These are phyloP conservation scores for Beauveria pseudobassiana DNA, from an alignment of 2,329 filamentous ascomycete species.

Conservation along the genomic window DNA sequence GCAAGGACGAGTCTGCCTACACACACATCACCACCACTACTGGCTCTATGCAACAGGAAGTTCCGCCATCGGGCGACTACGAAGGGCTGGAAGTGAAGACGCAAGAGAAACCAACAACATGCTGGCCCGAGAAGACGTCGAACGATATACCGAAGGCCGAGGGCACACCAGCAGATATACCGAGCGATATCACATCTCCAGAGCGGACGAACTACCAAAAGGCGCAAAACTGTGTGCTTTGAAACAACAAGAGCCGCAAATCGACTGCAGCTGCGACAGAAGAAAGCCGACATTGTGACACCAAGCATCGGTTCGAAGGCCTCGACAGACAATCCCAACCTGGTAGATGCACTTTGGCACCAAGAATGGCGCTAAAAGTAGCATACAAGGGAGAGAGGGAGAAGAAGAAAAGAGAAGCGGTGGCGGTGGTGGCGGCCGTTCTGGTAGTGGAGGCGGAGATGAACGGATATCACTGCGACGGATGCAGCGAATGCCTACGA, in stretches of 20 bases:
- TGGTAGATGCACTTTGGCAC: neutral
- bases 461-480: neutral
- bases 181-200: neutral
- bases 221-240: conserved; percentile 1
- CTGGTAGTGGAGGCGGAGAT: neutral
- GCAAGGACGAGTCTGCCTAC: conserved; percentile 35
- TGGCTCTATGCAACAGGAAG: conserved; percentile 35
- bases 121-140: neutral
- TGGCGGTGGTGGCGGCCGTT: neutral
- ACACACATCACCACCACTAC: conserved; percentile 57
- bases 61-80: neutral
- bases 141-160: neutral
- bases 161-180: neutral
- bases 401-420: neutral
- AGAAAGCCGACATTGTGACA: neutral
- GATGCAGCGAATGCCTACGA: neutral
- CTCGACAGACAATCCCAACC: neutral
- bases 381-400: neutral
- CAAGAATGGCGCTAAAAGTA: neutral
- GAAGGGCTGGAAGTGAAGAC: neutral
- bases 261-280: neutral
- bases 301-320: neutral
- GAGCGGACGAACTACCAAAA: neutral
- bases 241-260: neutral
- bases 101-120: neutral